Base-by-base conservation (phyloP, 2,329 filamentous ascomycete genomes). In the Fusarium sterilihyphosum region DNA sequence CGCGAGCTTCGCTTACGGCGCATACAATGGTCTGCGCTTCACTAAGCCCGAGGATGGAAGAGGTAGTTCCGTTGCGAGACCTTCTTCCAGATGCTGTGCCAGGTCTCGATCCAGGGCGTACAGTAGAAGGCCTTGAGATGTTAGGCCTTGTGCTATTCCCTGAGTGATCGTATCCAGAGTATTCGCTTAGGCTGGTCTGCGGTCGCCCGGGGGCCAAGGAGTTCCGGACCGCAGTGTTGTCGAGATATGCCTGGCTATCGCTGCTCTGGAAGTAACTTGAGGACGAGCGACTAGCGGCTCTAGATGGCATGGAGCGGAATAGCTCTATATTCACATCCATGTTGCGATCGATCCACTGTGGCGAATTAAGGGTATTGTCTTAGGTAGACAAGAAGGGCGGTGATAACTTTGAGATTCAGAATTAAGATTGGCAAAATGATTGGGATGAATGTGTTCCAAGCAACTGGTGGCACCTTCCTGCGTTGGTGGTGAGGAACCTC, bases 1-100 rank as follows among this genome's bases (percentile, higher is more conserved):
- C 94, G n/a, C 95, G 92, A 49, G 94, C 94, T 81, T 98, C 95
- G 77, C 91, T 94, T 56, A 98, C 84, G 8, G 96, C 95, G 82
- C 96, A 98, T n/a, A 98, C 86, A 61, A 98, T 90, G 70, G 93
- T 90, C 77, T 96, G 92, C 31, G 83, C 81, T 38, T 90, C 88
- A 18, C 83, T 84, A 13, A 83, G 82, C 56, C 87, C 86, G 12
- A 88, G 75, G 13, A 85, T 76, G 10, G 82, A 82, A 0, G 83
- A 82, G 2, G 78, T 70, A 6, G 83, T 69, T 71, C 82, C 78
- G 5, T 82, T 80, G 11, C 84, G 83, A 37, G 87, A 88, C 59
- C 83, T 86, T 46, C 86, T 84, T 14, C 85, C 84, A 7, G 85
- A 85, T 3, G 83, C 76, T 12, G 84, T 86, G n/a, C 82, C 84